These are phyloP conservation scores for Talaromyces rugulosus DNA, from an alignment of 2,329 filamentous ascomycete species.

Conservation along the genomic window DNA sequence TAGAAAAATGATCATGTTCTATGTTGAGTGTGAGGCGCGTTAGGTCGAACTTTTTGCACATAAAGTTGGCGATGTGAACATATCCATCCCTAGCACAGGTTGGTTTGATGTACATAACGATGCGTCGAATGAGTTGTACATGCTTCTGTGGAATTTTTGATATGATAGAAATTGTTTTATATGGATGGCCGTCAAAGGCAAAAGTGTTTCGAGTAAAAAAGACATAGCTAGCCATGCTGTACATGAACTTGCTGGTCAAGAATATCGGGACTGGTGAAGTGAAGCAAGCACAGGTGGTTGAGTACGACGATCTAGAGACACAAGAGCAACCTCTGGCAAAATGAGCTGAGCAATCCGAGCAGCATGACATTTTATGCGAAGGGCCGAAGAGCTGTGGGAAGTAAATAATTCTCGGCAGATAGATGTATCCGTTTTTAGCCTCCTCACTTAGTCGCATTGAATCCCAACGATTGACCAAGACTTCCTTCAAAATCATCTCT, in stretches of 20 bases:
- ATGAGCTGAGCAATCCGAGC: not conserved
- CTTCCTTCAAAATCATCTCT: constrained; percentile 19
- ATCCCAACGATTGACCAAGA: constrained; percentile 12
- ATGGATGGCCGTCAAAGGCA: not conserved
- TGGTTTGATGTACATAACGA: not conserved
- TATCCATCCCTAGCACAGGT: too few relatives aligned
- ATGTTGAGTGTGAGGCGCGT: not conserved
- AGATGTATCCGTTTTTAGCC: not conserved
- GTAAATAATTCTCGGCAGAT: not conserved
- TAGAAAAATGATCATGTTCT: not conserved
- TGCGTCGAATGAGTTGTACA: not conserved
- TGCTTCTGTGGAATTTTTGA: not conserved
- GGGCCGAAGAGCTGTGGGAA: not conserved
- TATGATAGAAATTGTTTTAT: not conserved
- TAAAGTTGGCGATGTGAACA: not conserved
- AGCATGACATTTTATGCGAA: not conserved
- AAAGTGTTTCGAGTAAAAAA: not conserved
- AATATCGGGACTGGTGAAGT: not conserved
- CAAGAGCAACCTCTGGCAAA: not conserved
- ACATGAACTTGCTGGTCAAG: not conserved
- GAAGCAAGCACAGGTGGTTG: not conserved
- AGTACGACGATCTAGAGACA: not conserved
- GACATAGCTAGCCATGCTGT: not conserved
- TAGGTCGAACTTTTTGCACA: not conserved
- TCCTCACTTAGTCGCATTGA: not conserved